A percentile compares a stretch with the other conserved stretches of the same genome.
These are phyloP conservation scores for Beta vulgaris DNA, from an alignment of 148 eudicot species.

Conservation along the genomic window DNA sequence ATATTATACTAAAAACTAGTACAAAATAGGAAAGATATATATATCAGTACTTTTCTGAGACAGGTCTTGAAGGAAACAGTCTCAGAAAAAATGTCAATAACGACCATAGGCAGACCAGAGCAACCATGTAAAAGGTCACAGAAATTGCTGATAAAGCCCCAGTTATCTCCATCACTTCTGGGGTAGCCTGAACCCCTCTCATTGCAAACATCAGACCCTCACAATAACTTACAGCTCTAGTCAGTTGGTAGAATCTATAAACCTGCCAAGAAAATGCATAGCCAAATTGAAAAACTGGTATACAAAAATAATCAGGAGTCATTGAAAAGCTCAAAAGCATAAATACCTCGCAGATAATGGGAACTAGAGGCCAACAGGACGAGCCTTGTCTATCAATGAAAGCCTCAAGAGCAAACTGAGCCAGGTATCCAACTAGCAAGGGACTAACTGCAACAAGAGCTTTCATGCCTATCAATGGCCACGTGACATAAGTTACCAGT, in stretches of 20 bases:
- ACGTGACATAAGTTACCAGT: slow-evolving; percentile 44
- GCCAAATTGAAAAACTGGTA: not conserved
- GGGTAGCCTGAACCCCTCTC: slow-evolving; percentile 40
- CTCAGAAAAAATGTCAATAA: slow-evolving; percentile 76
- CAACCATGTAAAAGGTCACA: slow-evolving; percentile 59
- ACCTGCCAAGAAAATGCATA: slow-evolving; percentile 39
- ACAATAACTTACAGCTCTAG: slow-evolving; percentile 55
- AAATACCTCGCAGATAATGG: slow-evolving; percentile 78
- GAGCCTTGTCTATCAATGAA: slow-evolving; percentile 41
- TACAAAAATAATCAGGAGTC: not conserved
- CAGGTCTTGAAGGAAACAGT: slow-evolving; percentile 79
- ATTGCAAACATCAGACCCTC: slow-evolving; percentile 57
- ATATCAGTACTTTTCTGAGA: slow-evolving; percentile 62
- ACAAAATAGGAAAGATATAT: slow-evolving; percentile 23
- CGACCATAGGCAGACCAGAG: slow-evolving; percentile 79
- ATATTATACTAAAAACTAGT: too few relatives aligned
- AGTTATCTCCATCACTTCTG: slow-evolving; percentile 43
- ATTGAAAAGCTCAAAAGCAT: not conserved
- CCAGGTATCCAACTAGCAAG: slow-evolving; percentile 58
- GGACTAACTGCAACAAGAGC: slow-evolving; percentile 63
- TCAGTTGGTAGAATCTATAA: slow-evolving; percentile 74
- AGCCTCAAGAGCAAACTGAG: slow-evolving; percentile 53
- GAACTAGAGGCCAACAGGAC: slow-evolving; percentile 85
- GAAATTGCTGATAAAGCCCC: slow-evolving; percentile 56
- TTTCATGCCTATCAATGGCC: slow-evolving; percentile 68